Evolutionary conservation across 164 flowering plant species (phyloP).

Genomic region (Dillenia suffruticosa): DNA sequence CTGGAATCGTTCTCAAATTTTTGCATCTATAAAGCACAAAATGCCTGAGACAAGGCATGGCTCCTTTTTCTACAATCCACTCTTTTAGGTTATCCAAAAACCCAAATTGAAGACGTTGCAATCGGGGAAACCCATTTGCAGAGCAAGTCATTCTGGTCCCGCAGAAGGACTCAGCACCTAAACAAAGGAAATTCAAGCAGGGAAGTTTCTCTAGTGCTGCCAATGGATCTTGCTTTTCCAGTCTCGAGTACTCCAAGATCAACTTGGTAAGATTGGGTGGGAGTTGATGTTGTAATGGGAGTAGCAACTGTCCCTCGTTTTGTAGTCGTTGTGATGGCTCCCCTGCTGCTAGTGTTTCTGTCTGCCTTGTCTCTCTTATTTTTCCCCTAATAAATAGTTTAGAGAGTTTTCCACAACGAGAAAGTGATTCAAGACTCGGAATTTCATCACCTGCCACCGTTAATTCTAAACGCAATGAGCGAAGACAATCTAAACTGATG

Average conservation of each 20-base stretch:
- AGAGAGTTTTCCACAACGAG: constrained; percentile 3
- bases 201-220: constrained; percentile 17
- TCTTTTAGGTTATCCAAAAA: constrained; percentile 1
- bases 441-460: too few species aligned
- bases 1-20: constrained; percentile 14
- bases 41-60: constrained; percentile 18
- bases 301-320: too few species aligned
- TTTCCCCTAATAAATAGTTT: constrained; percentile 11
- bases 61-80: constrained; percentile 22
- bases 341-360: too few species aligned
- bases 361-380: constrained; percentile 5
- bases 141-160: constrained; percentile 22
- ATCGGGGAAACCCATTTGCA: constrained; percentile 20
- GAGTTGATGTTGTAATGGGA: constrained; percentile 6
- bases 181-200: background rate
- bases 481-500: background rate
- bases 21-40: background rate
- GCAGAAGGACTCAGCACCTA: background rate
- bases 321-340: too few species aligned
- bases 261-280: constrained; percentile 15
- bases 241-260: background rate
- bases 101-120: background rate
- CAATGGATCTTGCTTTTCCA: constrained; percentile 15
- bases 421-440: background rate
- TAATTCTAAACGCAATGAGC: background rate